These are phyloP conservation scores for Imleria badia DNA, from an alignment of 768 basidiomycete genomes.

Conservation along the genomic window DNA sequence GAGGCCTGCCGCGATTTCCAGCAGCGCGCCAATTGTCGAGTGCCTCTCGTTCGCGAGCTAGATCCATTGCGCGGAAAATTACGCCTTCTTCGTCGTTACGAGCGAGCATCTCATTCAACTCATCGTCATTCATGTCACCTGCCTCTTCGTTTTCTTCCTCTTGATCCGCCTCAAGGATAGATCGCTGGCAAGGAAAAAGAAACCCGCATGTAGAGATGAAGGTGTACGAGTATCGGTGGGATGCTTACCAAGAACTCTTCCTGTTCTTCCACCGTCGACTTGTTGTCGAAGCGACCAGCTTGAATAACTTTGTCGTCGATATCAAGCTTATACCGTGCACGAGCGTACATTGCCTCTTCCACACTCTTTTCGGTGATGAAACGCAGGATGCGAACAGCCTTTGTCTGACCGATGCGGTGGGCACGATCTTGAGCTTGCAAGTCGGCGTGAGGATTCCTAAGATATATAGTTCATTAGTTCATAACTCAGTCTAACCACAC, in stretches of 20 bases:
- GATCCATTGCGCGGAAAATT: conserved; percentile 82
- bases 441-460: conserved; percentile 97
- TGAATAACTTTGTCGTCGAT: conserved; percentile 99
- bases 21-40: conserved; percentile 65
- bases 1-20: conserved; percentile 78
- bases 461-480: conserved; percentile 1
- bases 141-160: conserved; percentile 89
- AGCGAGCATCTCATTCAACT: conserved; percentile 90
- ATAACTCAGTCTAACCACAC: not conserved
- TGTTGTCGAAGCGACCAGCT: conserved; percentile 98
- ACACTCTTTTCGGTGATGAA: conserved; percentile 98
- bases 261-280: conserved; percentile 96
- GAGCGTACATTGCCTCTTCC: conserved; percentile 96
- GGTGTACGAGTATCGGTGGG: not conserved
- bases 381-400: conserved; percentile 92
- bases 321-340: conserved; percentile 94
- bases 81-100: conserved; percentile 76
- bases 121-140: conserved; percentile 91
- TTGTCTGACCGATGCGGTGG: conserved; percentile 99
- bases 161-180: conserved; percentile 86
- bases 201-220: not conserved
- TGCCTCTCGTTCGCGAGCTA: conserved; percentile 69
- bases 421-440: conserved; percentile 99
- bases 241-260: conserved; percentile 83
- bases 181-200: conserved; percentile 53